Evolutionary conservation across 2,329 filamentous ascomycete species (phyloP).

Genomic region (Aspergillus melleus): DNA sequence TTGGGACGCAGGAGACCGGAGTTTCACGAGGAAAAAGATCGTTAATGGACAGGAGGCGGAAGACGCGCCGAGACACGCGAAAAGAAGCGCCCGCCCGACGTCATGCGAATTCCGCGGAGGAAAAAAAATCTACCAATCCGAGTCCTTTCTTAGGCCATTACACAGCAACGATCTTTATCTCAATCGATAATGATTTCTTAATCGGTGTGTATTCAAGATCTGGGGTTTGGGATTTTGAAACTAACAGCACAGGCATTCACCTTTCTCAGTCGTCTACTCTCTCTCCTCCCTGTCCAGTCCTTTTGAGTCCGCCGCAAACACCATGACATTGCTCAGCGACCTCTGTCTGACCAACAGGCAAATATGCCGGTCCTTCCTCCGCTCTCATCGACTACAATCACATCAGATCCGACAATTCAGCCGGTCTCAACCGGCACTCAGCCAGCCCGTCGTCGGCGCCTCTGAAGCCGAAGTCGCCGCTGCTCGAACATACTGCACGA

Average conservation of each 20-base stretch:
- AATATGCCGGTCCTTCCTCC: constrained; percentile 11
- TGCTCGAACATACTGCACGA: constrained; percentile 60
- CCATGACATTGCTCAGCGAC: constrained; percentile 19
- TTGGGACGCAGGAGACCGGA: not conserved
- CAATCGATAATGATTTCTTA: not conserved
- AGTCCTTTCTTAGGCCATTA: not conserved
- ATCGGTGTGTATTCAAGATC: not conserved
- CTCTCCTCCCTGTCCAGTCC: not conserved
- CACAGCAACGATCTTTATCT: constrained; percentile 5
- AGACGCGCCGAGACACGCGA: constrained; percentile 40
- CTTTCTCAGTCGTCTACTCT: not conserved
- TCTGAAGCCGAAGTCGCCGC: constrained; percentile 53
- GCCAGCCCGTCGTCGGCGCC: constrained; percentile 21
- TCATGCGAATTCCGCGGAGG: constrained; percentile 10
- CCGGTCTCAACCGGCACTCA: constrained; percentile 15
- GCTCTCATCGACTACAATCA: constrained; percentile 4
- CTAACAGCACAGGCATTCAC: not conserved
- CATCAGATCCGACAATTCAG: constrained; percentile 29
- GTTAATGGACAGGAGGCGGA: constrained; percentile 4
- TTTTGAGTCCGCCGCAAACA: not conserved
- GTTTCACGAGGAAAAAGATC: not conserved
- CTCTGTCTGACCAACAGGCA: constrained; percentile 20
- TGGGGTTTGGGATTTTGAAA: not conserved
- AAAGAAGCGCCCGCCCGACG: constrained; percentile 23
- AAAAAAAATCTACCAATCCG: constrained; percentile 11